Base-by-base conservation (phyloP, 1,139 yeast genomes). In the Lodderomyces elongisporus region DNA sequence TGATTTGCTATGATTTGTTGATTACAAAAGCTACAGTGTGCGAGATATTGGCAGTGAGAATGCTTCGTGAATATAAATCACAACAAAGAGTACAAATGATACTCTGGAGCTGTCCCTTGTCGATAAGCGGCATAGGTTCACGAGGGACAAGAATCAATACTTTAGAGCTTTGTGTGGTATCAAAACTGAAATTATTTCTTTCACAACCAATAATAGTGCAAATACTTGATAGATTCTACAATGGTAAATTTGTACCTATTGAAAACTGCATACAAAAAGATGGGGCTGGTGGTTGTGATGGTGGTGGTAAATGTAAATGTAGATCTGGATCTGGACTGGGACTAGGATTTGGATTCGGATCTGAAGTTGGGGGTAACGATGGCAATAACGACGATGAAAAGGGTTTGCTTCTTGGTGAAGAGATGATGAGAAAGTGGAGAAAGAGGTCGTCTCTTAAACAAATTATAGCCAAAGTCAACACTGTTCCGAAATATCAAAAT, bases 121-220 rank as follows among this genome's bases (percentile, higher is more conserved):
- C 26, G 12, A 24, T 24, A 10, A 24, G 10, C 9, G 10, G 7
- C 14, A 24, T n/a, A 6, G 14, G 14, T 10, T 10, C 26, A 24
- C 10, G 9, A 7, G 26, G 10, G 31, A 48, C 47, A 16, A 33
- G 34, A 18, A 71, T 74, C 40, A 70, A 72, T 27, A 70, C 81
- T 0, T 52, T 77, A 31, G 83, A 77, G 45, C 54, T 77, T 29
- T 70, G 79, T 10, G 69, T 77, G 28, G 58, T 74, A 33, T 66
- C 78, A 13, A 70, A 72, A 39, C 72, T 80, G 3, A 77, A 77
- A 44, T 60, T 60, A 41, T 72, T 77, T 40, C 55, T 77, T 33
- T 68, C 79, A 2, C 80, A 76, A 46, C 82, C 82, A 1, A 63
- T 72, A 13, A 68, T 77, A 3, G 62, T 70, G 3, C 62, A 68